Evolutionary conservation across 2,329 filamentous ascomycete species (phyloP).

Genomic region (Arthrobotrys iridis): DNA sequence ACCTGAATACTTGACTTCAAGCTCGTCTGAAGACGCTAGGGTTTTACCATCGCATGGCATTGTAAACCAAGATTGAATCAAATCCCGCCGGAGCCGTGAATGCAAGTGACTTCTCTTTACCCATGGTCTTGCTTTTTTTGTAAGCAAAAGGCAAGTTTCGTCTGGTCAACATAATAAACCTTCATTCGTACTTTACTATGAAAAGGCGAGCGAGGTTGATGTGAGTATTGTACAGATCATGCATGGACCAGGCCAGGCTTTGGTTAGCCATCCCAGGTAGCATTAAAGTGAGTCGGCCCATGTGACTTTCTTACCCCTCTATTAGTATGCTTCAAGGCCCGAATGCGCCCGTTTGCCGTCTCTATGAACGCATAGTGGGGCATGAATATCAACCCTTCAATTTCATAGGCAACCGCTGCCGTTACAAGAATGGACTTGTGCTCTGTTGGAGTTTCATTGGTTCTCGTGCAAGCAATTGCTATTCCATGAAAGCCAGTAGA

Average conservation of each 20-base stretch:
- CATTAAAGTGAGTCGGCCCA: constrained; percentile 24
- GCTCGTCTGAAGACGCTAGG: neutral
- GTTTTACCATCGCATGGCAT: constrained; percentile 11
- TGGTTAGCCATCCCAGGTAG: neutral
- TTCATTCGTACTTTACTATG: no score
- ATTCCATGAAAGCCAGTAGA: constrained; percentile 6
- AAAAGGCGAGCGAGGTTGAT: neutral
- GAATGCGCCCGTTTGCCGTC: constrained; percentile 12
- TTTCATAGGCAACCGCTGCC: constrained; percentile 3
- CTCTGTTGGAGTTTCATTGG: constrained; percentile 19
- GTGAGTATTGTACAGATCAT: constrained; percentile 39
- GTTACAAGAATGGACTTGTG: constrained; percentile 21
- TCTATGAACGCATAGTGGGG: constrained; percentile 24
- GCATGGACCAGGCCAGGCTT: constrained; percentile 37
- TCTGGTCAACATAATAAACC: neutral
- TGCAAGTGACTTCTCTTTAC: no score
- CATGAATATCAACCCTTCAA: constrained; percentile 2
- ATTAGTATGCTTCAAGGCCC: constrained; percentile 15
- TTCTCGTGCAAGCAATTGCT: neutral
- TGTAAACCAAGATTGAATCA: constrained; percentile 8
- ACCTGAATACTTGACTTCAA: constrained; percentile 2
- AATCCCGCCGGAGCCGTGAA: constrained; percentile 1
- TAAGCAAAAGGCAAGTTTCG: neutral
- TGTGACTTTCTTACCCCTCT: constrained; percentile 36
- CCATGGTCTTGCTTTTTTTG: neutral